Evolutionary conservation across 495 filamentous ascomycete species (phyloP).

Genomic region (Recurvomyces mirabilis): DNA sequence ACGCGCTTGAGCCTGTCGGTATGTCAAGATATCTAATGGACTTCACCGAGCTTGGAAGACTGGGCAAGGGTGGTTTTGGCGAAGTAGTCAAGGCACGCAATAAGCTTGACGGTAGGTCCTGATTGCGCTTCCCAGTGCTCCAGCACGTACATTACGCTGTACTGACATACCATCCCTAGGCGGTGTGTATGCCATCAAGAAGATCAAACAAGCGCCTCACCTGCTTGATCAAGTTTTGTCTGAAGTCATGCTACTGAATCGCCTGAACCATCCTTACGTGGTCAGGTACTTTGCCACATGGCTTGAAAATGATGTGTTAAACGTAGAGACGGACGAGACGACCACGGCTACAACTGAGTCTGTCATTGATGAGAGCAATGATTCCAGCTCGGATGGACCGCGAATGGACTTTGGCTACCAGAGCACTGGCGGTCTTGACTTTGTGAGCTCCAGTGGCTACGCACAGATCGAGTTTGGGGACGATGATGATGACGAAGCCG

Average conservation of each 20-base stretch:
- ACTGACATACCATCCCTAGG: too few relatives aligned
- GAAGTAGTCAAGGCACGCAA: conserved; percentile 96
- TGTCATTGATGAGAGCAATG: conserved; percentile 13
- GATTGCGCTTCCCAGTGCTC: too few relatives aligned
- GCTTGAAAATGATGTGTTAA: conserved; percentile 59
- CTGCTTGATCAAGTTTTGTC: conserved; percentile 71
- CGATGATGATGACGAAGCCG: conserved; percentile 41
- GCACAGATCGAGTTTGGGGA: conserved; percentile 69
- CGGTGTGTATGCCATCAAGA: conserved; percentile 93
- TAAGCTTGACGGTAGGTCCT: conserved; percentile 81
- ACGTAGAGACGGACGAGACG: conserved; percentile 28
- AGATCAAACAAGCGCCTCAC: conserved; percentile 71
- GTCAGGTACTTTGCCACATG: conserved; percentile 75
- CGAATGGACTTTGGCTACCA: conserved; percentile 51
- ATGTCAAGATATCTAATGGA: conserved; percentile 75
- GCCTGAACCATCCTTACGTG: conserved; percentile 89
- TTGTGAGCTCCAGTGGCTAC: conserved; percentile 80
- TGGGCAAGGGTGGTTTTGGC: conserved; percentile 91
- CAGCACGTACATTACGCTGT: too few relatives aligned
- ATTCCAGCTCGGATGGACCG: conserved; percentile 20
- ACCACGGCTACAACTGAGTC: conserved; percentile 9
- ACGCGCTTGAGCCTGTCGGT: too few relatives aligned
- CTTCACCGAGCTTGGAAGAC: conserved; percentile 74
- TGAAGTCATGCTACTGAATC: conserved; percentile 80
- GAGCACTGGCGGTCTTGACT: conserved; percentile 78